Evolutionary conservation across 805 yeast genomes (phyloP), one percentile per base, ranked within the genome.

Genomic region (Barnettozyma wickerhamii): DNA sequence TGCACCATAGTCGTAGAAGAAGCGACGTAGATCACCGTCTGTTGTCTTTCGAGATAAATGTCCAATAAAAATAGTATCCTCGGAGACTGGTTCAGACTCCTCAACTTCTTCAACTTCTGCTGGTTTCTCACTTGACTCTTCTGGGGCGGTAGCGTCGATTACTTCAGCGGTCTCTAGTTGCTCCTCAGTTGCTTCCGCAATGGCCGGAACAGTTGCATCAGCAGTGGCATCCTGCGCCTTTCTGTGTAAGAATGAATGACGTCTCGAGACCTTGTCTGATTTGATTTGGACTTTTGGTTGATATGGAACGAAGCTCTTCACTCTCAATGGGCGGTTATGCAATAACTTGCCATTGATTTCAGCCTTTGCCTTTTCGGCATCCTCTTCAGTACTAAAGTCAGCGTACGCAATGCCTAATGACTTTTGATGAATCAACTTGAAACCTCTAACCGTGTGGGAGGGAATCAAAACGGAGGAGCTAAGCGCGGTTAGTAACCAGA

Each of bases 351-450:
- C 91, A 53, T 84, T 72, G 56, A 82, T 73, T 42, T 72, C 71
- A 19, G 70, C 76, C 47, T 87, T 72, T 4, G 89, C 95, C 52
- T 65, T 58, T 53, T 66, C 63, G 38, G 90, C 95, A 30, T 71
- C 70, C 39, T 77, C 88, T 44, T 71, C 73, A 39, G 68, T 71
- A 52, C 72, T 81, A 57, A 81, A 91, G 52, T 88, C 93, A 43
- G 88, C 84, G 63, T 85, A 90, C 12, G 95, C 97, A 53, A 77
- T 72, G 4, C 93, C 91, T 48, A 77, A 60, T 3, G 79, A 75
- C 46, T 60, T 67, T 35, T 66, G 69, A 37, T 63, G 65, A 30
- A 53, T 55, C 6, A 53, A 53, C 33, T 72, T 64, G 42, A 68
- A 61, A 10, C 75, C 74, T 26, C 74, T 65, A 14, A 75, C 65